A percentile compares a stretch with the other conserved stretches of the same genome.
Evolutionary conservation across 2,329 filamentous ascomycete species (phyloP).

Genomic region (Akanthomyces lecanii): DNA sequence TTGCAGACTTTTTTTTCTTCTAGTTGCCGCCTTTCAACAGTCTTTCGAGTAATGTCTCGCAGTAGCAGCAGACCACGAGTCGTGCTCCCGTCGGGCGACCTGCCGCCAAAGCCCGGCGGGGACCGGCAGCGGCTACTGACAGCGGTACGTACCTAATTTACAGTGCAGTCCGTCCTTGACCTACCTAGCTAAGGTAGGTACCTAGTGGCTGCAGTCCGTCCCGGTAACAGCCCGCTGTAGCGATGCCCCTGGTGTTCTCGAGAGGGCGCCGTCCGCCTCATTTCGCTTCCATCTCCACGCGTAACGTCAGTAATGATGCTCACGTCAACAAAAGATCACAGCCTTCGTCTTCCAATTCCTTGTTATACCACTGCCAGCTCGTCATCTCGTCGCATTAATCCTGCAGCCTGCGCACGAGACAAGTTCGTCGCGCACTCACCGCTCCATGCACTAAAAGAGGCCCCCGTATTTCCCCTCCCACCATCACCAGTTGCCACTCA

Average conservation of each 20-base stretch:
- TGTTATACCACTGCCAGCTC: neutral
- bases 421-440: conserved; percentile 8
- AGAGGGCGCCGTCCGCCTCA: too few species aligned
- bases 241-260: too few species aligned
- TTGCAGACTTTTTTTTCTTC: neutral
- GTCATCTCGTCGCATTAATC: conserved; percentile 7
- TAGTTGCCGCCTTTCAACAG: too few species aligned
- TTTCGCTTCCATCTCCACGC: too few species aligned
- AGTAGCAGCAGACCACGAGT: neutral
- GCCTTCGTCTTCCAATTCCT: neutral
- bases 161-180: too few species aligned
- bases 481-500: conserved; percentile 2
- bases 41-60: too few species aligned
- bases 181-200: too few species aligned
- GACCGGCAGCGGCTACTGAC: neutral
- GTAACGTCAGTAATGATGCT: too few species aligned
- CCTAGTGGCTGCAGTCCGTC: too few species aligned
- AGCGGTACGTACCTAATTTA: too few species aligned
- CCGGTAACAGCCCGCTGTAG: too few species aligned
- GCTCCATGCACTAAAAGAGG: conserved; percentile 1
- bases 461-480: conserved; percentile 1
- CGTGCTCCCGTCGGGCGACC: neutral
- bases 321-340: neutral
- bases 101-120: neutral
- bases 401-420: conserved; percentile 2